These are phyloP conservation scores for Uncinocarpus reesii DNA, from an alignment of 2,329 filamentous ascomycete species.

Conservation along the genomic window DNA sequence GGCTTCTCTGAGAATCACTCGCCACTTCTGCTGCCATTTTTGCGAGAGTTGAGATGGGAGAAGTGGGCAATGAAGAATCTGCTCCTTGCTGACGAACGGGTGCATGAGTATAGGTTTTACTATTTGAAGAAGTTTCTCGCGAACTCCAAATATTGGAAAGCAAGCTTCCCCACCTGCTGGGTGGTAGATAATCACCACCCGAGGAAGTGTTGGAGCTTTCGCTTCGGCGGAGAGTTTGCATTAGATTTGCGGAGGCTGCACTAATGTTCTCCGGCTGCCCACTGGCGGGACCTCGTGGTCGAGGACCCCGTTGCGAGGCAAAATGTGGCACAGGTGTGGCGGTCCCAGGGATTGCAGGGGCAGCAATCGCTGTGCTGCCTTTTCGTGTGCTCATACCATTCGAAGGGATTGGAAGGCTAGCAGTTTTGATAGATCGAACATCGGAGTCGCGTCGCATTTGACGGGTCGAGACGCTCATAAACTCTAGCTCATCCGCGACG, in stretches of 20 bases:
- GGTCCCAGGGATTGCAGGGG: slow-evolving; percentile 42
- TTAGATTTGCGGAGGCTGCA: slow-evolving; percentile 46
- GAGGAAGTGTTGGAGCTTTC: slow-evolving; percentile 40
- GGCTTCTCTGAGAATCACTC: neutral
- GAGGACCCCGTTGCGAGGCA: slow-evolving; percentile 30
- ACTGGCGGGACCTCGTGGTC: neutral
- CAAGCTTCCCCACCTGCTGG: slow-evolving; percentile 47
- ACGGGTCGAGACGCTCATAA: slow-evolving; percentile 19
- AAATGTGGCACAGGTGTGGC: slow-evolving; percentile 47
- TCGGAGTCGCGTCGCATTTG: slow-evolving; percentile 33
- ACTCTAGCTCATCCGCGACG: slow-evolving; percentile 28
- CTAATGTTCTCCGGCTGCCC: slow-evolving; percentile 27
- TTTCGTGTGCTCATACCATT: slow-evolving; percentile 35
- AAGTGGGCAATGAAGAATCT: neutral
- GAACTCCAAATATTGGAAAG: slow-evolving; percentile 48
- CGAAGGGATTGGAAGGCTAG: slow-evolving; percentile 38
- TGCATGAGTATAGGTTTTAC: slow-evolving; percentile 23
- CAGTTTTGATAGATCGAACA: slow-evolving; percentile 35
- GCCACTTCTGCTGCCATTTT: neutral
- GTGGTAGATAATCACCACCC: slow-evolving; percentile 38
- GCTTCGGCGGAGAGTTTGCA: slow-evolving; percentile 45
- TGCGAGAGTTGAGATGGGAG: neutral
- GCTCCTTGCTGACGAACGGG: slow-evolving; percentile 8
- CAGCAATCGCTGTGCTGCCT: slow-evolving; percentile 42
- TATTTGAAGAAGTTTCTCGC: slow-evolving; percentile 40